phyloP scores from a whole-genome alignment of 129 eudicot genomes.

The Lactuca sativa region DNA sequence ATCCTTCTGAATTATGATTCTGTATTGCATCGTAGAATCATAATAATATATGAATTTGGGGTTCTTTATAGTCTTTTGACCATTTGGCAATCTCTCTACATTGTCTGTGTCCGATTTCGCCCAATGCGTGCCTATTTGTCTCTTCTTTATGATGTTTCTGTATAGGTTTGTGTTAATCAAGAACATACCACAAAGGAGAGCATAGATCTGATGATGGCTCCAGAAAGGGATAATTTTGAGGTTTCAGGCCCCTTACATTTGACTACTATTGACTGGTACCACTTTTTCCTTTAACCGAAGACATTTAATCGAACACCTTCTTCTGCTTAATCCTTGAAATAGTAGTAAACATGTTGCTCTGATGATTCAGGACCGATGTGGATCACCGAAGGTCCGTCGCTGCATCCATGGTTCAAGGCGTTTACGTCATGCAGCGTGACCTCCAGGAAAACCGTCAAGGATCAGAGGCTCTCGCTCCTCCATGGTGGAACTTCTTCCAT shows the following conservation, averaged over 20 bases:
- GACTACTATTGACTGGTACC: slow-evolving; percentile 71
- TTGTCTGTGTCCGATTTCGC: not conserved
- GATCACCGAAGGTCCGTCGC: slow-evolving; percentile 83
- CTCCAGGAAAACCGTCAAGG: slow-evolving; percentile 79
- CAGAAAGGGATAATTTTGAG: slow-evolving; percentile 62
- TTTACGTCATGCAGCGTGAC: slow-evolving; percentile 77
- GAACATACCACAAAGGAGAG: slow-evolving; percentile 22
- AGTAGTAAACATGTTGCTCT: not conserved
- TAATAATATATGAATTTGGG: not conserved
- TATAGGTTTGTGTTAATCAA: slow-evolving; percentile 5
- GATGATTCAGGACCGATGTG: slow-evolving; percentile 58
- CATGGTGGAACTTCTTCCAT: slow-evolving; percentile 76
- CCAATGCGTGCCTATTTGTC: slow-evolving; percentile 7
- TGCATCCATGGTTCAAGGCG: slow-evolving; percentile 79
- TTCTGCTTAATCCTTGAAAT: not conserved
- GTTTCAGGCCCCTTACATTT: slow-evolving; percentile 82
- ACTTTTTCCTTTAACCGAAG: not conserved
- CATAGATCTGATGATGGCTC: slow-evolving; percentile 48
- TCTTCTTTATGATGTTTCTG: slow-evolving; percentile 17
- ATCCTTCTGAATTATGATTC: not conserved
- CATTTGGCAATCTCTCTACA: not conserved
- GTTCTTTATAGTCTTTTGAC: not conserved
- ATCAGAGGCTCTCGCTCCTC: slow-evolving; percentile 64
- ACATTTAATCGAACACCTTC: slow-evolving; percentile 20
- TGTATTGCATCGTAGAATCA: too few species aligned